Percentiles rank a stretch among this genome's conserved stretches.
phyloP scores from a whole-genome alignment of 345 rosid genomes.

The Eucalyptus erythrocorys region DNA sequence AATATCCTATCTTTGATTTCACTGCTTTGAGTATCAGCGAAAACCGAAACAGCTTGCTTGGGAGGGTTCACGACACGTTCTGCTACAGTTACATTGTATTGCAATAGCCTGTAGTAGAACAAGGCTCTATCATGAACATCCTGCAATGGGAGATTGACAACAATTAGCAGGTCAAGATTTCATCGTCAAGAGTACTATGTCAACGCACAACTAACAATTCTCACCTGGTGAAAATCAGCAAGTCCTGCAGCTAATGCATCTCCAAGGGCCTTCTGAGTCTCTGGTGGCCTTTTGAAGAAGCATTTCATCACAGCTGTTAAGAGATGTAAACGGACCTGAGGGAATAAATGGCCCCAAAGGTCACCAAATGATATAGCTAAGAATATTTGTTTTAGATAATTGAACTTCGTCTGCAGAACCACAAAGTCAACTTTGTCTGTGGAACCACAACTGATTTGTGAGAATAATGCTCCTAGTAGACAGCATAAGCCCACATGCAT shows the following conservation, averaged over 20 bases:
- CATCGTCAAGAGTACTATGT: background rate
- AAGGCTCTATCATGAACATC: constrained; percentile 99
- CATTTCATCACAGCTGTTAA: constrained; percentile 95
- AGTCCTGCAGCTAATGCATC: constrained; percentile 77
- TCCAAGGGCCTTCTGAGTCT: constrained; percentile 89
- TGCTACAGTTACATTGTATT: constrained; percentile 58
- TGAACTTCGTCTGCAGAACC: background rate
- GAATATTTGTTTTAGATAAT: background rate
- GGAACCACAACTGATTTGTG: background rate
- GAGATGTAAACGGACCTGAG: constrained; percentile 94
- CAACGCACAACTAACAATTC: background rate
- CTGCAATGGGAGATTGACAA: constrained; percentile 20
- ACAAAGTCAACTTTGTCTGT: background rate
- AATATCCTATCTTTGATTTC: constrained; percentile 93
- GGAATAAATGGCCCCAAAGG: background rate
- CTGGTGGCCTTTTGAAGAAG: constrained; percentile 92
- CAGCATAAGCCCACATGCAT: background rate
- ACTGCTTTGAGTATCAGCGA: constrained; percentile 96
- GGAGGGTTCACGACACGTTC: constrained; percentile 90
- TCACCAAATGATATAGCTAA: background rate
- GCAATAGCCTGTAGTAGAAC: constrained; percentile 93
- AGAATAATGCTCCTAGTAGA: background rate
- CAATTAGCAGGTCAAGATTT: background rate
- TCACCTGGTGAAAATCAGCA: constrained; percentile 88
- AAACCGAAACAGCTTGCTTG: constrained; percentile 95